Percentiles rank a stretch among this genome's conserved stretches.
phyloP scores from a whole-genome alignment of 192 early-diverging fungal genomes.

The Paraglomus occultum region DNA sequence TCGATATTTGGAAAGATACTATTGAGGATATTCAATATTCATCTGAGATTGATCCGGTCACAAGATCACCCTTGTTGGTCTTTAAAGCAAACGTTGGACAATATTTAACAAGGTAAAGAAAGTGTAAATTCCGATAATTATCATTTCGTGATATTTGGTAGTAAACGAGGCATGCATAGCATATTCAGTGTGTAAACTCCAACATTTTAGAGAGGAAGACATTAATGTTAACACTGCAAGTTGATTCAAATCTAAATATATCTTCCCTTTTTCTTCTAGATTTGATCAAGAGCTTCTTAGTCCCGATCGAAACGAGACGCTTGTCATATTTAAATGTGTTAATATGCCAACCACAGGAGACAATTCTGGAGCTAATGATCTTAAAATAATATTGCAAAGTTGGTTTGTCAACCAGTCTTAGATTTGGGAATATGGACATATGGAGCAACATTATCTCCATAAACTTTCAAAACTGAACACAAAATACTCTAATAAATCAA shows the following conservation, averaged over 20 bases:
- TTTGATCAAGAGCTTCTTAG: constrained; percentile 42
- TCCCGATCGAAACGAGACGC: constrained; percentile 39
- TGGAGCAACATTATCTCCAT: too few species aligned
- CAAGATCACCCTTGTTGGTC: constrained; percentile 34
- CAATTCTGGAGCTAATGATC: neutral
- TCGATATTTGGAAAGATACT: constrained; percentile 44
- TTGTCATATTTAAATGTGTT: constrained; percentile 36
- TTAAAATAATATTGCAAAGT: neutral
- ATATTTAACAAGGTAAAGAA: constrained; percentile 36
- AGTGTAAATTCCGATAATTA: neutral
- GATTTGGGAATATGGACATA: too few species aligned
- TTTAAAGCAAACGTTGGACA: constrained; percentile 33
- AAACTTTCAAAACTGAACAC: too few species aligned
- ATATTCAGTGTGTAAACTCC: too few species aligned
- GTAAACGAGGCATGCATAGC: too few species aligned
- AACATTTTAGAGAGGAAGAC: neutral
- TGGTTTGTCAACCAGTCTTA: neutral
- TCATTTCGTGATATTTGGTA: too few species aligned
- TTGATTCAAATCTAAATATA: too few species aligned
- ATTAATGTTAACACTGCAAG: neutral
- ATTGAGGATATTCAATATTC: constrained; percentile 37
- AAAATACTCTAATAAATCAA: too few species aligned
- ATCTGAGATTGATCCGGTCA: constrained; percentile 28
- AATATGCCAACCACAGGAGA: neutral
- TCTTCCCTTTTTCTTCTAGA: constrained; percentile 7